Conservation (phyloP, 139 green algal genomes). For the Coelastrella sp. region DNA sequence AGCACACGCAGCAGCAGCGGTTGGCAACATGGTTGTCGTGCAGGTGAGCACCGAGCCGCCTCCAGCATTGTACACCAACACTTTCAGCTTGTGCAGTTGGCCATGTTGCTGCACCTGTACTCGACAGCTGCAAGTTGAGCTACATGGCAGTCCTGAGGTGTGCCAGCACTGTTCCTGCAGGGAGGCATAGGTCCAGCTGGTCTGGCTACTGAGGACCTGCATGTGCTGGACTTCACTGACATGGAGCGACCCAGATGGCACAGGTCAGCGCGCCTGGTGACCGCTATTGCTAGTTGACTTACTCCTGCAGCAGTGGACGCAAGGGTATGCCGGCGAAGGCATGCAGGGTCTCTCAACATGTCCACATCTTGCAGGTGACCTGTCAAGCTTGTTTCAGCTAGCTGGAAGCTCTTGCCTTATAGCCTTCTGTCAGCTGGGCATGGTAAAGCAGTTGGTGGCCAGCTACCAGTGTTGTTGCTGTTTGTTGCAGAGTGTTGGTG, state of each 20-base stretch:
- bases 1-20: conserved; percentile 96
- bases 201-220: conserved; percentile 95
- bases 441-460: too few relatives aligned
- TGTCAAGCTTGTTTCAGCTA: too few relatives aligned
- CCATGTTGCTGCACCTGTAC: too few relatives aligned
- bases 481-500: conserved; percentile 91
- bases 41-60: conserved; percentile 65
- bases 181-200: conserved; percentile 95
- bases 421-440: too few relatives aligned
- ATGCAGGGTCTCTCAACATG: too few relatives aligned
- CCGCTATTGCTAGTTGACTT: too few relatives aligned
- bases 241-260: conserved; percentile 93
- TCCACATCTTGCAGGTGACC: too few relatives aligned
- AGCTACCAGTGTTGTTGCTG: neutral
- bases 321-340: too few relatives aligned
- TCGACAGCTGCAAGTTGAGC: too few relatives aligned
- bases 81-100: neutral
- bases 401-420: too few relatives aligned
- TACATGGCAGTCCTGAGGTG: too few relatives aligned
- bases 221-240: conserved; percentile 99
- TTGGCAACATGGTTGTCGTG: conserved; percentile 99
- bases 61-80: neutral
- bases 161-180: conserved; percentile 64
- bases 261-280: conserved; percentile 62
- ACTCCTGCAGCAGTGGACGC: too few relatives aligned